Evolutionary conservation across 208 protist genomes (phyloP).

Genomic region (Crithidia bombi): DNA sequence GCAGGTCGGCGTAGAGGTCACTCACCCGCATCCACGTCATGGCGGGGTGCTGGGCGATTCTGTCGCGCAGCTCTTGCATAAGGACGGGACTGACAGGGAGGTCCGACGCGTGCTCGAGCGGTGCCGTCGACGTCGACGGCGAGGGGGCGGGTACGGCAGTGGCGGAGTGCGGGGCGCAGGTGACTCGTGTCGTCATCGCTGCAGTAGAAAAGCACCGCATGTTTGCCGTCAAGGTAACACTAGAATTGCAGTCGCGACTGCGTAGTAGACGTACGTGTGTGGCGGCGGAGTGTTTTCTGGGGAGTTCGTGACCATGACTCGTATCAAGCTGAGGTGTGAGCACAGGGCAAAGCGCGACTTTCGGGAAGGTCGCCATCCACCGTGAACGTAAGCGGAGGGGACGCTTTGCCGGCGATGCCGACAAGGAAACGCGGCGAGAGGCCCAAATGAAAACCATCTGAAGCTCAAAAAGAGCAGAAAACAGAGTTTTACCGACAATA

Average conservation of each 20-base stretch:
- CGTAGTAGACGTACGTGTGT: not conserved
- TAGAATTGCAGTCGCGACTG: not conserved
- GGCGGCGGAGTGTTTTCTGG: not conserved
- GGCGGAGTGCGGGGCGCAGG: not conserved
- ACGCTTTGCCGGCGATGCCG: not conserved
- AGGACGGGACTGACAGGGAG: constrained; percentile 23
- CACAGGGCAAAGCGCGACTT: no score
- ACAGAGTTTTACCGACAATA: not conserved
- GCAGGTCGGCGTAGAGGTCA: constrained; percentile 71
- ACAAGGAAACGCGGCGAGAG: not conserved
- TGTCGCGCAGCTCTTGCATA: constrained; percentile 21
- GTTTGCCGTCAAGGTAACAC: not conserved
- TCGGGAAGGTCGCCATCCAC: no score
- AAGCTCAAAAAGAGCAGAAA: not conserved
- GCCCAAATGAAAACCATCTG: not conserved
- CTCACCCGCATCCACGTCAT: constrained; percentile 62
- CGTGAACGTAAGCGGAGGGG: not conserved
- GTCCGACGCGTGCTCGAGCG: not conserved
- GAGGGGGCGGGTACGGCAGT: not conserved
- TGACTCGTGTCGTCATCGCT: not conserved
- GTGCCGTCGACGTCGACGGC: not conserved
- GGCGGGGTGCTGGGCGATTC: constrained; percentile 14
- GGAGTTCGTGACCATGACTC: not conserved
- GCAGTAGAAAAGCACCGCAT: not conserved
- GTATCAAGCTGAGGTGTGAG: not conserved